These are phyloP conservation scores for Linaria vulgaris DNA, from an alignment of 257 asterid species.

Conservation along the genomic window DNA sequence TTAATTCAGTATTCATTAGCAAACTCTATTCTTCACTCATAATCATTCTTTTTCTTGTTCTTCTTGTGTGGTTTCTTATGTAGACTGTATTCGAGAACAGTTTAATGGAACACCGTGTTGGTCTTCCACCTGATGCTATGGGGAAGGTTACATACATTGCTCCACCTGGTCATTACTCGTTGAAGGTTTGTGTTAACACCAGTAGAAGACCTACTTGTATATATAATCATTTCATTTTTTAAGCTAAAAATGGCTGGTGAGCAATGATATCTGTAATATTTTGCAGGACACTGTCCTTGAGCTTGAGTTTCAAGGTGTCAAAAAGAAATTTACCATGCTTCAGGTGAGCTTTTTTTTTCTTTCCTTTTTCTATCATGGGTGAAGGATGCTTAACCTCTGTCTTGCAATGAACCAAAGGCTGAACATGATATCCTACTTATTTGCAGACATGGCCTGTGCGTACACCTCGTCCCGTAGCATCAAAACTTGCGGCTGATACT, in stretches of 20 bases:
- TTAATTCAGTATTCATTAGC: constrained; percentile 5
- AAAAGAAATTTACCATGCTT: constrained; percentile 90
- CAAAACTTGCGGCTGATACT: constrained; percentile 97
- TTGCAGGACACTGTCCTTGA: constrained; percentile 96
- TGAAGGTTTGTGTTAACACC: constrained; percentile 53
- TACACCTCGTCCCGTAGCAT: constrained; percentile 94
- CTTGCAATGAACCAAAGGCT: constrained; percentile 22
- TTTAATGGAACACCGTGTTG: constrained; percentile 82
- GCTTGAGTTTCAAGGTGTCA: constrained; percentile 99
- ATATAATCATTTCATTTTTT: background rate
- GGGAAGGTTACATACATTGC: constrained; percentile 92
- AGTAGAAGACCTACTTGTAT: constrained; percentile 25
- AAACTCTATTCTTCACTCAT: constrained; percentile 18
- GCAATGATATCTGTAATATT: no score
- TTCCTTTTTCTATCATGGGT: no score
- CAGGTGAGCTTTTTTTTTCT: constrained; percentile 63
- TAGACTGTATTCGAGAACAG: constrained; percentile 90
- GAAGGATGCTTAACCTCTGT: constrained; percentile 17
- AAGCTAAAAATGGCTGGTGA: no score
- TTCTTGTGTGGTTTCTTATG: constrained; percentile 28
- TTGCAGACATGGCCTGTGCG: constrained; percentile 97
- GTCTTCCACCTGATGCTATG: constrained; percentile 97
- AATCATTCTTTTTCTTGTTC: background rate
- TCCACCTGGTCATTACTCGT: constrained; percentile 88
- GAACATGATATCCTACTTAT: constrained; percentile 26